phyloP scores from a whole-genome alignment of 2,329 filamentous ascomycete species.

The Neonectria sp. region DNA sequence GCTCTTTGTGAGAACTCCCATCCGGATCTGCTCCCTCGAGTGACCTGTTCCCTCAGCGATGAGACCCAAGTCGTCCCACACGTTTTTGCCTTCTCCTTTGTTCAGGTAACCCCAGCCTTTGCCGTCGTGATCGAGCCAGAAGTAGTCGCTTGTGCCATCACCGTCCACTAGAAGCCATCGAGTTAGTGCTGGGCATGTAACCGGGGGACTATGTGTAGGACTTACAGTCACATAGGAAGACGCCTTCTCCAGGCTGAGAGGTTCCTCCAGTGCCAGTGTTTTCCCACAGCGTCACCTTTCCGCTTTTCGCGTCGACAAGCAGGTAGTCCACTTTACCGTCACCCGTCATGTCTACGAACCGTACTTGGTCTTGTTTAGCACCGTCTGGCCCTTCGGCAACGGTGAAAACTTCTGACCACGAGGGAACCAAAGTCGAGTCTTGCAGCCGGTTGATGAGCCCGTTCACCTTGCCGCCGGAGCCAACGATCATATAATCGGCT shows the following conservation, averaged over 20 bases:
- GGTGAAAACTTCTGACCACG: neutral
- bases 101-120: constrained; percentile 1
- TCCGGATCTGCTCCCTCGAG: neutral
- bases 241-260: constrained; percentile 7
- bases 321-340: constrained; percentile 31
- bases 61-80: neutral
- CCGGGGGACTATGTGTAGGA: neutral
- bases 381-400: constrained; percentile 9
- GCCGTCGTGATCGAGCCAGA: neutral
- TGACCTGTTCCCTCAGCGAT: neutral
- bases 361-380: constrained; percentile 22
- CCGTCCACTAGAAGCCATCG: too few relatives aligned
- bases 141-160: neutral
- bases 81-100: neutral
- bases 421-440: neutral
- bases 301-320: neutral
- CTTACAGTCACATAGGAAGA: constrained; percentile 23
- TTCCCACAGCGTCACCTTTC: constrained; percentile 1
- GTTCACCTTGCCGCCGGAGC: constrained; percentile 4
- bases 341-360: constrained; percentile 31
- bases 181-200: neutral
- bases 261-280: constrained; percentile 7
- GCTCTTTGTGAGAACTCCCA: neutral
- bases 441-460: constrained; percentile 5
- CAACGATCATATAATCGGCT: constrained; percentile 17